Percentiles rank a stretch among this genome's conserved stretches.
Conservation (phyloP, 78 protist species). For the Ministeria vibrans region DNA sequence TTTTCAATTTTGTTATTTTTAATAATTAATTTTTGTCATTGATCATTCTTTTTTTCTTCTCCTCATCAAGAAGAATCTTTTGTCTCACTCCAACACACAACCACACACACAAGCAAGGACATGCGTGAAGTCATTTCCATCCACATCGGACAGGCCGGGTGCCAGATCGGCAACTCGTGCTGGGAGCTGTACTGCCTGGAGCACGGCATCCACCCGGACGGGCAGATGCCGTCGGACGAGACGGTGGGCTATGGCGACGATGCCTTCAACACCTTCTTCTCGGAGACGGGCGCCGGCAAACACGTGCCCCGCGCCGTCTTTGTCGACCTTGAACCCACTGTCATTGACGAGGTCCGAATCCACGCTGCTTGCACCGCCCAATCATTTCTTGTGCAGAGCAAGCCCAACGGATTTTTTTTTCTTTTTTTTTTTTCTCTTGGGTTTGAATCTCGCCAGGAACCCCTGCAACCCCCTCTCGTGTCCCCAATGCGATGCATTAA, state of each 20-base stretch:
- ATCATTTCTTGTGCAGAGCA: too few species aligned
- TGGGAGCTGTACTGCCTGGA: conserved; percentile 96
- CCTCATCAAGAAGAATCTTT: too few species aligned
- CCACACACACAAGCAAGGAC: background rate
- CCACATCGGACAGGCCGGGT: conserved; percentile 91
- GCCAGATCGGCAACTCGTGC: conserved; percentile 93
- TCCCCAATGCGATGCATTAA: too few species aligned
- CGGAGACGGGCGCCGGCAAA: conserved; percentile 74
- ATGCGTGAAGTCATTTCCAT: conserved; percentile 87
- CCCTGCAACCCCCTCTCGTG: too few species aligned
- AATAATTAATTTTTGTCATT: too few species aligned
- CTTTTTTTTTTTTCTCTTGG: too few species aligned
- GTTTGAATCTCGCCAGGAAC: too few species aligned
- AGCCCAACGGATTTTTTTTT: too few species aligned
- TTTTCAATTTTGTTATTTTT: too few species aligned
- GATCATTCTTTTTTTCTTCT: too few species aligned
- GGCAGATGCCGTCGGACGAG: conserved; percentile 86
- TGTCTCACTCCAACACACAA: too few species aligned
- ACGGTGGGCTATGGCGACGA: conserved; percentile 80
- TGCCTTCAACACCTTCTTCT: conserved; percentile 91
- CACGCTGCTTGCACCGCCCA: too few species aligned
- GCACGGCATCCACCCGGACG: conserved; percentile 95
- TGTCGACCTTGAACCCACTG: conserved; percentile 94
- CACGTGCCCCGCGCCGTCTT: conserved; percentile 91
- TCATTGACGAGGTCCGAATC: conserved; percentile 89